Percentiles rank a stretch among this genome's conserved stretches.
phyloP scores from a whole-genome alignment of 2,329 filamentous ascomycete species.

The Aspergillus puulaauensis region DNA sequence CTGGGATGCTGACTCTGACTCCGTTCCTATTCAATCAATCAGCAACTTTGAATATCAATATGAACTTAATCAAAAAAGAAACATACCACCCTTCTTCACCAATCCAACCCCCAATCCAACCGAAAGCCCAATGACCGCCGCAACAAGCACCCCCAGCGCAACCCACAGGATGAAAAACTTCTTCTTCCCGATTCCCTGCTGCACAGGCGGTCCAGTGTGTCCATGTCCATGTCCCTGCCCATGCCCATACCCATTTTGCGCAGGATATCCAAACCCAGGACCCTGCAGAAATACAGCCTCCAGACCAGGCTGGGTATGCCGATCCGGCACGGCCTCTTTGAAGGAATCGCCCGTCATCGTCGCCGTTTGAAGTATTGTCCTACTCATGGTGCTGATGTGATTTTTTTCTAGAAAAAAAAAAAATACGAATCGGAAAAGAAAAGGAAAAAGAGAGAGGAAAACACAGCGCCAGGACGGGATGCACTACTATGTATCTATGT shows the following conservation, averaged over 20 bases:
- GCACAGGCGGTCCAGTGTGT: background rate
- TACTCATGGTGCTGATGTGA: background rate
- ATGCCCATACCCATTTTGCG: background rate
- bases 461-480: background rate
- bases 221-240: background rate
- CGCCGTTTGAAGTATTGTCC: background rate
- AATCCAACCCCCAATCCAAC: conserved; percentile 4
- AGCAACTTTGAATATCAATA: background rate
- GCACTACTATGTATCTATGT: background rate
- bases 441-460: background rate
- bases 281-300: background rate
- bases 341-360: background rate
- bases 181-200: background rate
- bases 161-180: background rate
- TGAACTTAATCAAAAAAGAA: background rate
- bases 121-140: background rate
- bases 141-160: background rate
- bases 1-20: background rate
- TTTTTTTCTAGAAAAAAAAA: too few species aligned
- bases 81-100: background rate
- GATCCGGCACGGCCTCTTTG: background rate
- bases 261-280: background rate
- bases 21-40: background rate
- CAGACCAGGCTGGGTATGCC: background rate
- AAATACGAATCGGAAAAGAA: background rate